These are phyloP conservation scores for Tulasnella sp. DNA, from an alignment of 768 basidiomycete species.

Conservation along the genomic window DNA sequence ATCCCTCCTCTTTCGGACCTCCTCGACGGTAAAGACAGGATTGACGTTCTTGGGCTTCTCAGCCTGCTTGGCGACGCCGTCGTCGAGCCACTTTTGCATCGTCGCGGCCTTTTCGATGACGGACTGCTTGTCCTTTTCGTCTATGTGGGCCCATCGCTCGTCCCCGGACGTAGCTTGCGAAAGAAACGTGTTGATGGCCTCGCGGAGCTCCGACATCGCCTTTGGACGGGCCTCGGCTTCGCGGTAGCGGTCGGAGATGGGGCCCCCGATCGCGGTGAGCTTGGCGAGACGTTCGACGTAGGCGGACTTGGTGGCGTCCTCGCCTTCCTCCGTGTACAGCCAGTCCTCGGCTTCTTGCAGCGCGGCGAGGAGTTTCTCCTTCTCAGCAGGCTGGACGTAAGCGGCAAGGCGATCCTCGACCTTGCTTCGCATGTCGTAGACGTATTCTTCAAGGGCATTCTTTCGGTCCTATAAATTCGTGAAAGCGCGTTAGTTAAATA, in stretches of 20 bases:
- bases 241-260: conserved; percentile 68
- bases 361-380: conserved; percentile 56
- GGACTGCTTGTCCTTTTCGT: conserved; percentile 72
- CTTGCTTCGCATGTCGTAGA: conserved; percentile 90
- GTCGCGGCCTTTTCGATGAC: conserved; percentile 86
- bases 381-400: conserved; percentile 67
- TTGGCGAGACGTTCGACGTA: conserved; percentile 75
- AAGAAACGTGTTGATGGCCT: conserved; percentile 80
- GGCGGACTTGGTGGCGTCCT: conserved; percentile 91
- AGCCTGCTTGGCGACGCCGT: conserved; percentile 74
- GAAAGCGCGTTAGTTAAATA: conserved; percentile 7
- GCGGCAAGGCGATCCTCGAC: conserved; percentile 77
- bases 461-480: conserved; percentile 66
- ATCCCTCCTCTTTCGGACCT: conserved; percentile 85
- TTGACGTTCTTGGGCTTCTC: conserved; percentile 86
- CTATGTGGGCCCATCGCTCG: conserved; percentile 83
- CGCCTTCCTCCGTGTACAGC: conserved; percentile 94
- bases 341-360: conserved; percentile 83
- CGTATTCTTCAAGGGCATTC: conserved; percentile 97
- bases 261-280: conserved; percentile 79
- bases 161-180: conserved; percentile 70
- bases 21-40: conserved; percentile 65
- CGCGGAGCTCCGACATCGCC: conserved; percentile 65
- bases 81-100: conserved; percentile 91
- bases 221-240: conserved; percentile 73